Base-by-base conservation (phyloP, 176 grass and related monocot species). In the Aegilops bicornis region DNA sequence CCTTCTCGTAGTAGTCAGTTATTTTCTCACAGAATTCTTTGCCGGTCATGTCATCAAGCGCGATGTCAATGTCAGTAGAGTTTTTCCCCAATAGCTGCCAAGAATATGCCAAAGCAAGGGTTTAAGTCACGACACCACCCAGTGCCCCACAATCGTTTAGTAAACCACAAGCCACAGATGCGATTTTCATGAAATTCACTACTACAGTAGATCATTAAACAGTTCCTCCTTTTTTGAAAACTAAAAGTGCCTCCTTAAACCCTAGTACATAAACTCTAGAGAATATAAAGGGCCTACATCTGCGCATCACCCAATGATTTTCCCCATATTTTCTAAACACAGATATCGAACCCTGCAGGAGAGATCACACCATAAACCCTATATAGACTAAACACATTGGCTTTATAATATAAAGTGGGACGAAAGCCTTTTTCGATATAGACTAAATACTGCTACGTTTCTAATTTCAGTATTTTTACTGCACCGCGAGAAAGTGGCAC, bases 51-150 rank as follows among this genome's bases (percentile, higher is more conserved):
- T 98, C 94, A 64, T 98, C 97, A 64, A 98, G 89, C 42, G 97
- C 94, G 64, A 98, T 98, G 84, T 96, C 97, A 65, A 98, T 98
- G 82, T 98, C 97, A 61, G 88, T 65, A 25, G 93, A 98, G 83
- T 96, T 87, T 86, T 96, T 98, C 50, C 96, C 90, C 48, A 98
- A 84, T n/a, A 98, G 84, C 96, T 98, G 90, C n/a, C 24, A 39
- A 66, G 15, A 29, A 71, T 30, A 79, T 70, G 43, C 30, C 65
- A 76, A 83, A 77, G 60, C 20, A 78, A 54, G 2, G 22, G 32
- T 60, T 42, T 32, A 35, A 47, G 54, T 79, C 20, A 56, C 12
- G 66, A 69, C 39, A 67, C 42, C 20, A 17, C n/a, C n/a, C 24
- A 7, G 27, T 10, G 3, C 59, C 0, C 43, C 70, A 62, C 30